Evolutionary conservation across 306 rosid species (phyloP).

Genomic region (Dryas alaskensis): DNA sequence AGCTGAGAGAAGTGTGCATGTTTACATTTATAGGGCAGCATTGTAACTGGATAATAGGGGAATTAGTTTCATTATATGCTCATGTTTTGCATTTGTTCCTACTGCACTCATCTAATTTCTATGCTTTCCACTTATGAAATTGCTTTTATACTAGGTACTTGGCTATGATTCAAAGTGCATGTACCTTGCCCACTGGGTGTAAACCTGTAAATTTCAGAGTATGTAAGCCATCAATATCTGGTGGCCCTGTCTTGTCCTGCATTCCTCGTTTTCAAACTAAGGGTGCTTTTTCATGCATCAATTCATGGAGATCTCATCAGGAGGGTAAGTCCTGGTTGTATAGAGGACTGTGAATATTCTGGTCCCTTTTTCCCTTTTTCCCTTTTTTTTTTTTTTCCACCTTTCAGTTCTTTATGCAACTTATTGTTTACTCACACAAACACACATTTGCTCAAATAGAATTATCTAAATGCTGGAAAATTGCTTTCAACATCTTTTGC

Average conservation of each 20-base stretch:
- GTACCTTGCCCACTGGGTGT: constrained; percentile 44
- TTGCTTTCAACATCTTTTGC: background rate
- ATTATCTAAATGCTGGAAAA: background rate
- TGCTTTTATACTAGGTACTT: constrained; percentile 34
- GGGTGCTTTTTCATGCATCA: constrained; percentile 38
- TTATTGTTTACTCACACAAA: background rate
- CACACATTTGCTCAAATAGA: background rate
- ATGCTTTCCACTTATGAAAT: background rate
- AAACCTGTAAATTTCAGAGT: constrained; percentile 36
- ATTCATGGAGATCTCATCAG: constrained; percentile 37
- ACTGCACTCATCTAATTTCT: no score
- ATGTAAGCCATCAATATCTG: constrained; percentile 21
- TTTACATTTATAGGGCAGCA: background rate
- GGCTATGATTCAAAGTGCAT: constrained; percentile 56
- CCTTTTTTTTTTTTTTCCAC: background rate
- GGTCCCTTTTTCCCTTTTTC: background rate
- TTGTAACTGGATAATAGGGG: background rate
- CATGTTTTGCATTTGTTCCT: background rate
- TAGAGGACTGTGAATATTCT: constrained; percentile 24
- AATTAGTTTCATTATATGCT: background rate
- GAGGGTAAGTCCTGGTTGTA: constrained; percentile 34
- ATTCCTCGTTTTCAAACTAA: constrained; percentile 36
- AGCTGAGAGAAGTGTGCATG: background rate
- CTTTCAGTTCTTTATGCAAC: background rate
- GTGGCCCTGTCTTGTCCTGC: constrained; percentile 26